Base-by-base conservation (phyloP, 768 basidiomycete genomes). In the Boletus insuetus region DNA sequence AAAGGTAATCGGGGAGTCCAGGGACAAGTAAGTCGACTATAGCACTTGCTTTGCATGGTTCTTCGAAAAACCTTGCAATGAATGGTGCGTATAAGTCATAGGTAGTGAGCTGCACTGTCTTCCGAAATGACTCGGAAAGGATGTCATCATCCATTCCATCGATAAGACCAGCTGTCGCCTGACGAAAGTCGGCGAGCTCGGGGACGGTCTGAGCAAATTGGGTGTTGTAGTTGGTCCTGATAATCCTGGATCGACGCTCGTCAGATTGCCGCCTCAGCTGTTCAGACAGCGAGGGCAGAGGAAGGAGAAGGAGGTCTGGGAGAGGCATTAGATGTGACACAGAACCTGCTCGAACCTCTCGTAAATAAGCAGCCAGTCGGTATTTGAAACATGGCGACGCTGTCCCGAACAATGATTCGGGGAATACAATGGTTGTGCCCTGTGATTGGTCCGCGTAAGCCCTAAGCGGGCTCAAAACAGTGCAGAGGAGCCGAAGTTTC, bases 1-100 rank as follows among this genome's bases (percentile, higher is more conserved):
- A 37, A 8, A 64, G 47, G n/a, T 22, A 56, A 31, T 62, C 56
- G n/a, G 63, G 63, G 3, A 64, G 6, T 40, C 63, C 64, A 1
- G 60, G 64, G 4, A 60, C 46, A 39, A 62, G 48, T 6, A 59
- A 19, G 39, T 65, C 9, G 31, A 31, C 39, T 16, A 62, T 10
- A 7, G 19, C 53, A 5, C 26, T 34, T 17, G 34, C 45, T 38
- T 20, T 54, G 9, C 53, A 54, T 2, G 57, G 54, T 20, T 17
- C 39, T 17, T 59, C 49, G 3, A 32, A 51, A 40, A 60, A 47
- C 41, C 24, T 45, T 6, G 58, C 34, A 6, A 58, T 7, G 19
- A 58, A 56, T 5, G 63, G 56, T 3, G 46, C 35, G 14, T 58
- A 62, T 4, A 54, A 38, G 2, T 56, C 54, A 16, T 64, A 64